Base-by-base conservation (phyloP, 2,329 filamentous ascomycete species). In the Neoscytalidium dimidiatum region DNA sequence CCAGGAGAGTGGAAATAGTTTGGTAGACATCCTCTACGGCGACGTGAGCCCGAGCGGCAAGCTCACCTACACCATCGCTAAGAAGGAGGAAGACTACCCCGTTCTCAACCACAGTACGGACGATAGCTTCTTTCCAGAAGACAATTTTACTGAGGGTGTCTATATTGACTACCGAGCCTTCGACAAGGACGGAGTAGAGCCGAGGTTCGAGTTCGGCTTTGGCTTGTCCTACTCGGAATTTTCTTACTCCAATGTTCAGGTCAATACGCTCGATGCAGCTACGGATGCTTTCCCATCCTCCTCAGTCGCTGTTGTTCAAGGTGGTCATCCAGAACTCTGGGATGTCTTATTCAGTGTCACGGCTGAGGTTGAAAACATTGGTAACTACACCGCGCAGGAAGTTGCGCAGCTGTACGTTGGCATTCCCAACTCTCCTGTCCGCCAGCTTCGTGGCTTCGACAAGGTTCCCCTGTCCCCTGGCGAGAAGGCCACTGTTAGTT, bases 11-110 rank as follows among this genome's bases (percentile, higher is more conserved):
- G 72, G 73, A 19, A 70, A 72, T 62, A 69, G 66, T n/a, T 61
- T 74, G 26, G 69, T 69, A 14, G 72, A 73, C 23, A 65, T 71
- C 23, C 69, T 72, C 14, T 72, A 70, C 64, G 72, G 72, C 29
- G 67, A 64, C 60, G 66, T 88, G 17, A 94, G 92, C 70, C 89
- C 89, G 0, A 92, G 87, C 58, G 93, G 94, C n/a, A 89, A 90
- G 64, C 81, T 97, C 1, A 94, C 94, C 0, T 97, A 96, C 77
- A 96, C 92, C 0, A 90, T 97, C 58, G 92, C 91, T 7, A 91
- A 89, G 73, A 83, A 82, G 0, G 82, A 91, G 2, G 82, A 86
- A 17, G 92, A 97, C 74, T 95, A 95, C n/a, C 11, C 70, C 74
- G 66, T 74, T 70, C 49, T 68, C 7, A 64, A 69, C 71, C 1